A percentile compares a stretch with the other conserved stretches of the same genome.
These are phyloP conservation scores for Ricinus communis DNA, from an alignment of 345 rosid genomes.

Conservation along the genomic window DNA sequence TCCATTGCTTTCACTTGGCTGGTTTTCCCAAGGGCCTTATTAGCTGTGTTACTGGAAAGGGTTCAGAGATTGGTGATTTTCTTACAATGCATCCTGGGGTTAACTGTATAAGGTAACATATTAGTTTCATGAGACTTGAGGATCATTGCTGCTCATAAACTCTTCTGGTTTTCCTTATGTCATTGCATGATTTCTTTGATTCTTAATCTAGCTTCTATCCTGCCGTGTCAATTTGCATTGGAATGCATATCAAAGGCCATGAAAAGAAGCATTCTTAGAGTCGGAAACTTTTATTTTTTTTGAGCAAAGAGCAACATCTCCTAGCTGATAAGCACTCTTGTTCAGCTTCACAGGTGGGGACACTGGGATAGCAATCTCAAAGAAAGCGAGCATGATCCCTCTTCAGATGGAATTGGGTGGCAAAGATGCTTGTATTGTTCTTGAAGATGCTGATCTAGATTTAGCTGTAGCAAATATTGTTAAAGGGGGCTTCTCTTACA, in stretches of 20 bases:
- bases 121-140: not conserved
- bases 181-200: not conserved
- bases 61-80: conserved; percentile 97
- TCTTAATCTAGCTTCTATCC: not conserved
- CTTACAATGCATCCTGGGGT: conserved; percentile 96
- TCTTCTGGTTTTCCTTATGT: not conserved
- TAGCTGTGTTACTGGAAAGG: conserved; percentile 86
- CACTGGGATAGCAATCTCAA: conserved; percentile 86
- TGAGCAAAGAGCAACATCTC: not conserved
- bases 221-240: not conserved
- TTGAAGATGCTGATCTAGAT: conserved; percentile 94
- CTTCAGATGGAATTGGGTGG: conserved; percentile 99
- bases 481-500: conserved; percentile 97
- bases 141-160: not conserved
- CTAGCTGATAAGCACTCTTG: not conserved
- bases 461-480: conserved; percentile 81
- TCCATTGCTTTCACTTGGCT: conserved; percentile 94
- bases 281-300: not conserved
- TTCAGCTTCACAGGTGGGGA: conserved; percentile 96
- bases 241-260: not conserved
- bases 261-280: not conserved
- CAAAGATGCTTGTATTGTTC: conserved; percentile 92
- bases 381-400: conserved; percentile 95
- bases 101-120: conserved; percentile 78
- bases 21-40: conserved; percentile 94